A percentile compares a stretch with the other conserved stretches of the same genome.
Evolutionary conservation across 148 eudicot genomes (phyloP).

Genomic region (Rhododendron henanense): DNA sequence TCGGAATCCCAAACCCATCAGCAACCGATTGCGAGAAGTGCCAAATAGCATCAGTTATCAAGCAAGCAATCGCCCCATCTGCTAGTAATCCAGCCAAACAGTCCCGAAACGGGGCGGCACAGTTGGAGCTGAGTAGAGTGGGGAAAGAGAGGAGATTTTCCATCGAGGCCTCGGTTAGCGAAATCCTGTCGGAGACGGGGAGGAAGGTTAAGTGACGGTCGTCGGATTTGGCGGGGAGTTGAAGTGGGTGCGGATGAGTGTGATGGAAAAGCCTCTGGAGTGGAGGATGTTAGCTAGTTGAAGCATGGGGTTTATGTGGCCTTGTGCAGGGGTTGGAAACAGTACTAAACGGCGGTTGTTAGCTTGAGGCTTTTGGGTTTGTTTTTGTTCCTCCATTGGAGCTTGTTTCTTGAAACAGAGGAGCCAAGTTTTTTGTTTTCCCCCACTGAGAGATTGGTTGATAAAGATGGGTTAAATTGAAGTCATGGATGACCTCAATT

Average conservation of each 20-base stretch:
- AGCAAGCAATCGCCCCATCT: conserved; percentile 32
- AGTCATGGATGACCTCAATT: background rate
- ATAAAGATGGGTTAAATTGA: background rate
- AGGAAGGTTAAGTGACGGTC: conserved; percentile 25
- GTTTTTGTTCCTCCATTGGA: too few species aligned
- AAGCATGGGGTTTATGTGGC: conserved; percentile 29
- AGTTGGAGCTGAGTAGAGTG: conserved; percentile 25
- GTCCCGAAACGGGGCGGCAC: conserved; percentile 28
- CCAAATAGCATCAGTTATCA: conserved; percentile 52
- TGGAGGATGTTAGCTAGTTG: conserved; percentile 25
- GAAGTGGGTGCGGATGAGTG: conserved; percentile 11
- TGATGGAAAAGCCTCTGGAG: conserved; percentile 19
- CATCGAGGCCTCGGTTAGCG: conserved; percentile 16
- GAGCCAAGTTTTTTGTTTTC: conserved; percentile 20
- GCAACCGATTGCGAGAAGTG: conserved; percentile 36
- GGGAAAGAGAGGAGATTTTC: conserved; percentile 20
- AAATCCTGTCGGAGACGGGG: conserved; percentile 36
- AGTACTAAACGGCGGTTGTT: too few species aligned
- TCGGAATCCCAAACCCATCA: conserved; percentile 36
- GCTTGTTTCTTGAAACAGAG: too few species aligned
- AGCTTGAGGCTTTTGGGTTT: too few species aligned
- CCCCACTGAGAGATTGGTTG: background rate
- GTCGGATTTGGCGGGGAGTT: conserved; percentile 14
- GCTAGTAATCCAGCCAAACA: conserved; percentile 22
- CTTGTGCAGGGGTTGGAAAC: conserved; percentile 7